A percentile compares a stretch with the other conserved stretches of the same genome.
These are phyloP conservation scores for Phytomonas sp. DNA, from an alignment of 208 protist genomes.

Conservation along the genomic window DNA sequence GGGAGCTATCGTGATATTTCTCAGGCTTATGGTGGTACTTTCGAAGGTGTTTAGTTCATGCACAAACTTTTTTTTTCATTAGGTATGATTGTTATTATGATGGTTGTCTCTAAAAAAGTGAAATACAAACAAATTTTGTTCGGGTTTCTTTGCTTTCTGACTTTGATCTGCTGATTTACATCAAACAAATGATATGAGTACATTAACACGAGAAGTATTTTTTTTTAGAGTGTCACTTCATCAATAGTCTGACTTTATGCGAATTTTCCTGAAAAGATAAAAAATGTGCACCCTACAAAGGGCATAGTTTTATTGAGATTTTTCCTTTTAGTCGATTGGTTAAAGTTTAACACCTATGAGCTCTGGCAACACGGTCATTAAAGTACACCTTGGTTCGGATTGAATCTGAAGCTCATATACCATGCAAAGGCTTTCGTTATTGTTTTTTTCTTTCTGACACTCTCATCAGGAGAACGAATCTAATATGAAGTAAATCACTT, in stretches of 20 bases:
- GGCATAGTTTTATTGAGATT: too few relatives aligned
- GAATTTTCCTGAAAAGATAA: too few relatives aligned
- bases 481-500: neutral
- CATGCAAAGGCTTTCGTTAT: too few relatives aligned
- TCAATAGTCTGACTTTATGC: too few relatives aligned
- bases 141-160: neutral
- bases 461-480: neutral
- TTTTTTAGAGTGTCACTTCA: constrained; percentile 15
- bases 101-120: neutral
- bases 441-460: neutral
- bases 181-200: neutral
- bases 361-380: too few relatives aligned
- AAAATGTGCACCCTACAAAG: too few relatives aligned
- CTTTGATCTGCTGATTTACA: neutral
- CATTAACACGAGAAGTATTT: neutral
- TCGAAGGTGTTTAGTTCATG: neutral
- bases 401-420: neutral
- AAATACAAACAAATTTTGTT: neutral
- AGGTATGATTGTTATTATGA: constrained; percentile 11
- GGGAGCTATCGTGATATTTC: neutral
- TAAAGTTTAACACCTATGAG: too few relatives aligned
- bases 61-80: constrained; percentile 8
- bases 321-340: too few relatives aligned
- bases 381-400: too few relatives aligned
- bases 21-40: neutral